These are phyloP conservation scores for Ophioceras dolichostomum DNA, from an alignment of 2,329 filamentous ascomycete genomes.

Conservation along the genomic window DNA sequence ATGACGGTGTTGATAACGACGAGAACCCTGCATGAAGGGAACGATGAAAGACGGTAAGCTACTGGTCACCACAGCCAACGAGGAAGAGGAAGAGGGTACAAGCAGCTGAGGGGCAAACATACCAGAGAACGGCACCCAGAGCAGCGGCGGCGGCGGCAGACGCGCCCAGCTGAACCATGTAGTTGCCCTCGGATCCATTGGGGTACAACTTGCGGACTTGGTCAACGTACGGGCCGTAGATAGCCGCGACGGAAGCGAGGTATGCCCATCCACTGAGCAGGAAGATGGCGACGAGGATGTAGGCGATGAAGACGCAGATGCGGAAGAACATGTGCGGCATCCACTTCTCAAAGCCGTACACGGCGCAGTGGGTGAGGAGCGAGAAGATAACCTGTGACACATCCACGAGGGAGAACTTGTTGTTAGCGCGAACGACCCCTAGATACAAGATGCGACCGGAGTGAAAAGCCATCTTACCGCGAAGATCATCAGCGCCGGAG, in stretches of 20 bases:
- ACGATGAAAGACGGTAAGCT: not conserved
- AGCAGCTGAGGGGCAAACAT: not conserved
- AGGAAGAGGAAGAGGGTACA: not conserved
- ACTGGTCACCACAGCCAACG: not conserved
- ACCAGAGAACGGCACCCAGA: not conserved
- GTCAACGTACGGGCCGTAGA: not conserved
- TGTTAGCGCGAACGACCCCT: no score
- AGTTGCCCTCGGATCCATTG: not conserved
- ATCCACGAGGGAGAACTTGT: no score
- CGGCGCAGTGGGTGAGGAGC: not conserved
- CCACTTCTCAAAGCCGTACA: not conserved
- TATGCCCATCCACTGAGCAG: not conserved
- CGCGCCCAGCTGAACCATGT: not conserved
- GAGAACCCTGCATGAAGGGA: not conserved
- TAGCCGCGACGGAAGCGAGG: not conserved
- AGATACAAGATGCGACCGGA: no score
- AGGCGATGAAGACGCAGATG: slow-evolving; percentile 1
- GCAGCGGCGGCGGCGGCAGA: not conserved
- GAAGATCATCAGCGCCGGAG: not conserved
- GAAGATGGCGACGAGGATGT: not conserved
- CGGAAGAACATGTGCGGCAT: not conserved
- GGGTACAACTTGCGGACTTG: not conserved
- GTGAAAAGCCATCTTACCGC: no score
- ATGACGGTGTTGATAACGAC: slow-evolving; percentile 1
- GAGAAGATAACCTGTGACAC: not conserved